Conservation (phyloP, 768 basidiomycete genomes). For the Termitomyces sp. region DNA sequence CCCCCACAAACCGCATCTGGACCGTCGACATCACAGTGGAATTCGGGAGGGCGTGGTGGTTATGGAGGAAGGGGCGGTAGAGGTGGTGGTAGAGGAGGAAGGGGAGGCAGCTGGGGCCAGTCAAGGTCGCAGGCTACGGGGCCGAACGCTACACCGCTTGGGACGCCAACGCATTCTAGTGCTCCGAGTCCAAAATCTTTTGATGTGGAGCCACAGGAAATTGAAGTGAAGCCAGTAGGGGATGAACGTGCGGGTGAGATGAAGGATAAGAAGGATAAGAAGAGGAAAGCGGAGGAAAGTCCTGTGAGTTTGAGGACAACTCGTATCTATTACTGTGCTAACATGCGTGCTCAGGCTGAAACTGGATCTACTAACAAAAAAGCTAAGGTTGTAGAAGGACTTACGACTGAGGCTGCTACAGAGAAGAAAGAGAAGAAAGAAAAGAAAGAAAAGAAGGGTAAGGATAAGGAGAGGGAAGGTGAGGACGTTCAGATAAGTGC, state of each 20-base stretch:
- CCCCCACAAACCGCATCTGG: neutral
- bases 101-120: constrained; percentile 28
- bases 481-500: constrained; percentile 9
- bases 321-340: neutral
- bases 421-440: constrained; percentile 26
- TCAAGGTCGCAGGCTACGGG: constrained; percentile 39
- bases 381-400: constrained; percentile 18
- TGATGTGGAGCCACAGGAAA: constrained; percentile 7
- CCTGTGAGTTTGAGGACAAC: constrained; percentile 11
- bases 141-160: constrained; percentile 69
- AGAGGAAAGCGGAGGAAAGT: constrained; percentile 27
- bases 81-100: constrained; percentile 22
- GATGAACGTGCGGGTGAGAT: constrained; percentile 8
- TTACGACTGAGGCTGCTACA: constrained; percentile 8
- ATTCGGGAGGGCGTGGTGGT: constrained; percentile 16
- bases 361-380: constrained; percentile 21
- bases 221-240: constrained; percentile 5
- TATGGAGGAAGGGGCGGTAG: constrained; percentile 16
- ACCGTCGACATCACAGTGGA: constrained; percentile 6
- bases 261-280: constrained; percentile 28
- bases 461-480: constrained; percentile 16
- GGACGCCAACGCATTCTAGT: constrained; percentile 45
- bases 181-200: constrained; percentile 15
- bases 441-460: constrained; percentile 24
- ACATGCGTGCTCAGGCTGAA: neutral